Conservation (phyloP, 2,329 filamentous ascomycete species). For the Gaeumannomyces sp. region DNA sequence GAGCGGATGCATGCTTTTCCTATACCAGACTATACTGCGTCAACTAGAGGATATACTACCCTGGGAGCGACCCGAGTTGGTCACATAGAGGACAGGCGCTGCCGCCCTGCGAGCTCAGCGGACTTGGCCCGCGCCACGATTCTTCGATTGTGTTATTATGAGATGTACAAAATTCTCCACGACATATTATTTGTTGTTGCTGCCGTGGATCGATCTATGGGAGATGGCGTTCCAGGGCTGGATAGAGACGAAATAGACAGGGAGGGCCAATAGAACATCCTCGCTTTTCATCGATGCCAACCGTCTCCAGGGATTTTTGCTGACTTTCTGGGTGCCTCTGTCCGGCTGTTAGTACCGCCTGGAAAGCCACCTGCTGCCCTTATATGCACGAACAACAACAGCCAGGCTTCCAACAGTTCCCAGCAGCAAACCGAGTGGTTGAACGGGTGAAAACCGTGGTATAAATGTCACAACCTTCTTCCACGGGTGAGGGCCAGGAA, state of each 20-base stretch:
- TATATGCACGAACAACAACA: too few species aligned
- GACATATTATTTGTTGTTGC: background rate
- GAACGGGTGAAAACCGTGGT: too few species aligned
- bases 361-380: too few species aligned
- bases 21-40: constrained; percentile 84
- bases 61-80: constrained; percentile 20
- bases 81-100: constrained; percentile 4
- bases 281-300: constrained; percentile 2
- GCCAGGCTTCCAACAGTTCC: too few species aligned
- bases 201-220: constrained; percentile 7
- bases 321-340: background rate
- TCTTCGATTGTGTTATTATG: constrained; percentile 1
- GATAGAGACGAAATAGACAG: constrained; percentile 8
- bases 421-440: too few species aligned
- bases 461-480: too few species aligned
- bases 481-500: too few species aligned
- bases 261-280: constrained; percentile 9
- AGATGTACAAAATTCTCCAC: constrained; percentile 4
- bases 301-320: background rate
- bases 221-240: constrained; percentile 9
- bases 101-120: background rate
- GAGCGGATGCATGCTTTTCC: constrained; percentile 90
- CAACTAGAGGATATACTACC: constrained; percentile 56
- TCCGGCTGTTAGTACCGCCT: background rate
- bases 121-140: background rate